phyloP scores from a whole-genome alignment of 1,284 basidiomycete genomes.

The Pascua guehoae region DNA sequence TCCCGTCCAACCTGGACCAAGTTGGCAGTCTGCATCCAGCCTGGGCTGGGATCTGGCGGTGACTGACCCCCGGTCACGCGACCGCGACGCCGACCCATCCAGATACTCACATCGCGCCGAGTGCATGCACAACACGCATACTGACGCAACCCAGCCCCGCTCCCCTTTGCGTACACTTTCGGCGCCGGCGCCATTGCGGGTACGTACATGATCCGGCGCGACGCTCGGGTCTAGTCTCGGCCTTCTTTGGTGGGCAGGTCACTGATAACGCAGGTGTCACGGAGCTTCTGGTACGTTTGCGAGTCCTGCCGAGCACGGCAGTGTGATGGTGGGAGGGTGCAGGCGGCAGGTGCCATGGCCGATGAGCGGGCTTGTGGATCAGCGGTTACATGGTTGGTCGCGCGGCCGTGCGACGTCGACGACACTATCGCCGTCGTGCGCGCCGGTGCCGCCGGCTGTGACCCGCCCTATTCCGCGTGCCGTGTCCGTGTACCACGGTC shows the following conservation, averaged over 20 bases:
- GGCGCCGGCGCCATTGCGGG: slow-evolving; percentile 86
- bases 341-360: background rate
- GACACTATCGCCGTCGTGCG: background rate
- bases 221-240: too few species aligned
- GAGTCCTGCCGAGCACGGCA: slow-evolving; percentile 49
- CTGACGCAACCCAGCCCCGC: slow-evolving; percentile 16
- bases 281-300: slow-evolving; percentile 84
- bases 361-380: background rate
- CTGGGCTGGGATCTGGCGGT: too few species aligned
- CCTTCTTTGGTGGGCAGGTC: background rate
- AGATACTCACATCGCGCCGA: too few species aligned
- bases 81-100: too few species aligned
- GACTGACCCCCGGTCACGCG: too few species aligned
- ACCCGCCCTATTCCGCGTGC: background rate
- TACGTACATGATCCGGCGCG: slow-evolving; percentile 11
- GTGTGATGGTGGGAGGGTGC: background rate
- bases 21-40: too few species aligned
- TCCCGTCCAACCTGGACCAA: too few species aligned
- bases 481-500: background rate
- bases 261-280: slow-evolving; percentile 51
- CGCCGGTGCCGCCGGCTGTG: background rate
- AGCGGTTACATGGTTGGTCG: background rate
- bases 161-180: slow-evolving; percentile 84
- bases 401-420: background rate
- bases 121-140: too few species aligned